Evolutionary conservation across 2,329 filamentous ascomycete genomes (phyloP).

Genomic region (Xylaria sp.): DNA sequence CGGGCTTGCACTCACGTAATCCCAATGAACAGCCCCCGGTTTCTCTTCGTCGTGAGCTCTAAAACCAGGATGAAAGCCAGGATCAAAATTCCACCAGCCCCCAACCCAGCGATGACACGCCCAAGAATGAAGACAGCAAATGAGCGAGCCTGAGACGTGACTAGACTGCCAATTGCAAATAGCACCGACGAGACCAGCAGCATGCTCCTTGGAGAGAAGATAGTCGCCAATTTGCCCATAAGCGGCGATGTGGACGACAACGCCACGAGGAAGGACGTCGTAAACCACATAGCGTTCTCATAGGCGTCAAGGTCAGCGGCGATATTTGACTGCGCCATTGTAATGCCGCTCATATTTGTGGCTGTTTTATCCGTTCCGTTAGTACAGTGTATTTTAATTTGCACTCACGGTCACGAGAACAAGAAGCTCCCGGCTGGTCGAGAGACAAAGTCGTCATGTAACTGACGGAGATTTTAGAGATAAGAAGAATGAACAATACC

Average conservation of each 20-base stretch:
- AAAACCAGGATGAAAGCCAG: conserved; percentile 77
- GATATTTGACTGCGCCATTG: conserved; percentile 79
- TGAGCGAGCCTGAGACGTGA: conserved; percentile 65
- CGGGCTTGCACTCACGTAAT: conserved; percentile 51
- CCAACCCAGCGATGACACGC: conserved; percentile 69
- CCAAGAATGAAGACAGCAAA: conserved; percentile 71
- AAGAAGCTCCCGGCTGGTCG: neutral
- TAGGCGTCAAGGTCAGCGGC: conserved; percentile 77
- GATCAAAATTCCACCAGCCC: conserved; percentile 74
- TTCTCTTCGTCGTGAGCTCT: conserved; percentile 70
- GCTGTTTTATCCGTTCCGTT: conserved; percentile 41
- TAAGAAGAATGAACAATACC: conserved; percentile 44
- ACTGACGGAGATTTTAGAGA: neutral
- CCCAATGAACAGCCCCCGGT: conserved; percentile 75
- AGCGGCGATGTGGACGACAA: conserved; percentile 71
- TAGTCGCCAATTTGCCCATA: conserved; percentile 71
- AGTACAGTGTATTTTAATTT: neutral
- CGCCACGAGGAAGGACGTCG: conserved; percentile 71
- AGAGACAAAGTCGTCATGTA: neutral
- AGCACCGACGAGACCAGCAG: conserved; percentile 64
- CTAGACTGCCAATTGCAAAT: conserved; percentile 65
- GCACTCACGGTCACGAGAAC: neutral
- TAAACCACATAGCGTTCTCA: conserved; percentile 78
- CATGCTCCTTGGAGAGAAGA: conserved; percentile 73
- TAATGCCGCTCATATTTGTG: conserved; percentile 79